Percentiles rank a stretch among this genome's conserved stretches.
Conservation (phyloP, 768 basidiomycete species). For the Hypholoma fasciculare region DNA sequence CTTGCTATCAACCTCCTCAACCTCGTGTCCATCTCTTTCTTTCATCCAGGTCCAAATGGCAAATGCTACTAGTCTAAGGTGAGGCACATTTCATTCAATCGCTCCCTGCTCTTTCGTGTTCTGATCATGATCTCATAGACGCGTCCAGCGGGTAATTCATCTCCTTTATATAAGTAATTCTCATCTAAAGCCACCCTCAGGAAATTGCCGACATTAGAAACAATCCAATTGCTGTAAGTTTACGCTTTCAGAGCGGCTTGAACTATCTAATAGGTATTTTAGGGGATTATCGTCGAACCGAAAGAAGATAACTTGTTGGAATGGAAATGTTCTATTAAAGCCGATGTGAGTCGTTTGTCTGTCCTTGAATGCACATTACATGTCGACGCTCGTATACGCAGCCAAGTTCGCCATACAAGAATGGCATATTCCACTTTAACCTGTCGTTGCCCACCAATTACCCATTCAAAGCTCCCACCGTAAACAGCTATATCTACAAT, state of each 20-base stretch:
- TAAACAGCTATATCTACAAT: conserved; percentile 30
- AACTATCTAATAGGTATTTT: conserved; percentile 5
- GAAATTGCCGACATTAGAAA: conserved; percentile 63
- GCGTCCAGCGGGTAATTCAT: conserved; percentile 66
- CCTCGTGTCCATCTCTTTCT: background rate
- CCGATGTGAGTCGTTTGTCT: conserved; percentile 49
- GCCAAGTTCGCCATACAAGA: conserved; percentile 82
- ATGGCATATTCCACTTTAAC: conserved; percentile 76
- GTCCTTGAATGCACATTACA: background rate
- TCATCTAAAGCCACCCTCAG: conserved; percentile 35
- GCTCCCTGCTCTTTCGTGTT: background rate
- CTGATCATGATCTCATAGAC: conserved; percentile 42
- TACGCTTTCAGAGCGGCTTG: conserved; percentile 10
- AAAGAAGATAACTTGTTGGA: conserved; percentile 72
- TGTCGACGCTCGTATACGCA: conserved; percentile 22
- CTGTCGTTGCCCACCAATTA: conserved; percentile 76
- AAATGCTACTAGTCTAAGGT: background rate
- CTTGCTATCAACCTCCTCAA: background rate
- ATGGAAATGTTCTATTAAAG: conserved; percentile 80
- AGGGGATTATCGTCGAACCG: conserved; percentile 66
- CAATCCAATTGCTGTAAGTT: conserved; percentile 63
- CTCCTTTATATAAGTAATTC: conserved; percentile 1
- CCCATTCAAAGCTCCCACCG: conserved; percentile 85
- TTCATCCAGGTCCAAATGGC: background rate
- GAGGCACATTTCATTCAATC: background rate